These are phyloP conservation scores for Lepiota brunneoincarnata DNA, from an alignment of 768 basidiomycete genomes.

Conservation along the genomic window DNA sequence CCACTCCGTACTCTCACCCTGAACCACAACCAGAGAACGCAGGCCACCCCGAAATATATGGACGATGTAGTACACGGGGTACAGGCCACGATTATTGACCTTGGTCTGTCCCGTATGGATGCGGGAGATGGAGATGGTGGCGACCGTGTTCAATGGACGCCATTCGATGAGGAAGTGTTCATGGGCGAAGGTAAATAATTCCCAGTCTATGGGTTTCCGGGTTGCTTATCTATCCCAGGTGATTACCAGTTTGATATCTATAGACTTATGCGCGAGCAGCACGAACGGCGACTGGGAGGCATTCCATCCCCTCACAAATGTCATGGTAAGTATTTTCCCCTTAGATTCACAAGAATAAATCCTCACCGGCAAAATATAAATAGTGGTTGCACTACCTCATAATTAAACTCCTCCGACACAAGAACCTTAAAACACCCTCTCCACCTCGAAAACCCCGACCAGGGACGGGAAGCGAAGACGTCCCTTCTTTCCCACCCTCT, in stretches of 20 bases:
- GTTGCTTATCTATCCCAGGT: slow-evolving; percentile 36
- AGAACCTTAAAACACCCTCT: slow-evolving; percentile 60
- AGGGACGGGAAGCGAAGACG: slow-evolving; percentile 25
- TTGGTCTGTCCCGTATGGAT: slow-evolving; percentile 88
- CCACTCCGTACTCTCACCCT: slow-evolving; percentile 30
- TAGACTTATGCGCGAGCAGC: slow-evolving; percentile 73
- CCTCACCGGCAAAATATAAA: slow-evolving; percentile 11
- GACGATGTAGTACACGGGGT: slow-evolving; percentile 68
- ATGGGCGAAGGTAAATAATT: slow-evolving; percentile 75
- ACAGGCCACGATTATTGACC: slow-evolving; percentile 85
- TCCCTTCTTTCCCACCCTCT: not conserved
- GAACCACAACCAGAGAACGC: slow-evolving; percentile 23
- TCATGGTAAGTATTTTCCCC: slow-evolving; percentile 61
- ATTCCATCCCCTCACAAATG: slow-evolving; percentile 82
- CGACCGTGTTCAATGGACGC: slow-evolving; percentile 65
- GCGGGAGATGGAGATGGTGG: slow-evolving; percentile 45
- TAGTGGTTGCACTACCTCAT: slow-evolving; percentile 90
- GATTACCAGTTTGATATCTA: slow-evolving; percentile 97
- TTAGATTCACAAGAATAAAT: not conserved
- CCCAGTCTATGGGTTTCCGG: not conserved
- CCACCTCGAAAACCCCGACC: slow-evolving; percentile 42
- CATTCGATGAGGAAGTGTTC: slow-evolving; percentile 86
- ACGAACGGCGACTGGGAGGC: slow-evolving; percentile 66
- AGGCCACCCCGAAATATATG: slow-evolving; percentile 39
- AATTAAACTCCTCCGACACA: slow-evolving; percentile 68